Conservation (phyloP, 1,139 yeast species). For the Starmera stellimalicola region DNA sequence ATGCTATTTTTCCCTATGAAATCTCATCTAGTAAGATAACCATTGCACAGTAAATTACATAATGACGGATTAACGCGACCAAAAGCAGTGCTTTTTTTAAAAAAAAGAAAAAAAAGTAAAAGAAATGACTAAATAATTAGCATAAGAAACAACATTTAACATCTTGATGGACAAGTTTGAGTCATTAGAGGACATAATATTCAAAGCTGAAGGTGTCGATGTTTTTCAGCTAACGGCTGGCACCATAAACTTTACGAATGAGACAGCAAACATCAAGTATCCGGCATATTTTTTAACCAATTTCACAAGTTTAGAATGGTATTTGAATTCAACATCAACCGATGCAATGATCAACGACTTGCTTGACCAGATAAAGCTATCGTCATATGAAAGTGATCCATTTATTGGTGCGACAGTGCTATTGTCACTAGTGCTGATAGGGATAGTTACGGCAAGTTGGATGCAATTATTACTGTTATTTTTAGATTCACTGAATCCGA, state of each 20-base stretch:
- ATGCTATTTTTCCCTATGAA: no score
- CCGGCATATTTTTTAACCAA: constrained; percentile 17
- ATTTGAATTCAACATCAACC: constrained; percentile 5
- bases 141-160: no score
- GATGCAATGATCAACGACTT: no score
- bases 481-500: constrained; percentile 35
- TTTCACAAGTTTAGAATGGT: constrained; percentile 3
- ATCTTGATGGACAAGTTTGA: no score
- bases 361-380: neutral
- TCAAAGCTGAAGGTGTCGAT: constrained; percentile 6
- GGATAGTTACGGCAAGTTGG: constrained; percentile 37
- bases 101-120: no score
- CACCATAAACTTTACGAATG: neutral
- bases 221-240: constrained; percentile 17
- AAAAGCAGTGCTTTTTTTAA: no score
- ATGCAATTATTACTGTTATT: constrained; percentile 39
- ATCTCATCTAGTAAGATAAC: no score
- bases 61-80: no score
- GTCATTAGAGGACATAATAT: neutral
- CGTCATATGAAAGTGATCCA: constrained; percentile 10
- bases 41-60: no score
- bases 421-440: constrained; percentile 21
- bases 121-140: no score
- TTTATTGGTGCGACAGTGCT: constrained; percentile 22
- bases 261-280: constrained; percentile 5